Conservation (phyloP, 2,329 filamentous ascomycete species). For the Dothistroma pini region DNA sequence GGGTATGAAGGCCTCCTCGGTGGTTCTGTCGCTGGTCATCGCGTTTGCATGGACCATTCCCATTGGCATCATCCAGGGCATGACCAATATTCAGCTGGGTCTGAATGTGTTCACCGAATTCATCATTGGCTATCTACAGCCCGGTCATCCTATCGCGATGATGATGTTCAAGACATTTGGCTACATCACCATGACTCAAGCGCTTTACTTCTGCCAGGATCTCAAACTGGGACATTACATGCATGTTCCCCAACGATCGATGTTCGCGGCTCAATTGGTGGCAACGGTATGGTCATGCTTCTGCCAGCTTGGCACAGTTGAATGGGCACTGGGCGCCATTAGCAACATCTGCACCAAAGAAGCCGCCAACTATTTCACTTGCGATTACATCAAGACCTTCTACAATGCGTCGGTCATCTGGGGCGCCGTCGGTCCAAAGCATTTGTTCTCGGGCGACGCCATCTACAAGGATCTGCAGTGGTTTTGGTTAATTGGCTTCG, state of each 20-base stretch:
- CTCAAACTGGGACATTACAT: slow-evolving; percentile 44
- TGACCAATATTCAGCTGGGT: slow-evolving; percentile 59
- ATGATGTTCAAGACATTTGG: slow-evolving; percentile 42
- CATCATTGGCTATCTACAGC: slow-evolving; percentile 23
- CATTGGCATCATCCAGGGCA: slow-evolving; percentile 88
- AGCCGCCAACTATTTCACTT: slow-evolving; percentile 22
- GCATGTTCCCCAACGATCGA: slow-evolving; percentile 42
- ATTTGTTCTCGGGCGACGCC: slow-evolving; percentile 57
- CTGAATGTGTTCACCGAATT: slow-evolving; percentile 28
- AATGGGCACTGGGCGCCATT: slow-evolving; percentile 42
- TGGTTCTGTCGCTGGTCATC: slow-evolving; percentile 72
- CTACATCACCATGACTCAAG: slow-evolving; percentile 39
- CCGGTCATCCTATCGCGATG: slow-evolving; percentile 37
- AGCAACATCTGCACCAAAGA: slow-evolving; percentile 25
- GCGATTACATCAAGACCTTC: slow-evolving; percentile 21
- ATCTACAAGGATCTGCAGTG: slow-evolving; percentile 74
- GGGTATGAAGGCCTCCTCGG: slow-evolving; percentile 79
- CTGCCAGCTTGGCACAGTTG: slow-evolving; percentile 41
- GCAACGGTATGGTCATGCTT: slow-evolving; percentile 40
- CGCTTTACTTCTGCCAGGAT: slow-evolving; percentile 41
- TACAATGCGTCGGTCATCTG: slow-evolving; percentile 26
- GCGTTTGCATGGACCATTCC: slow-evolving; percentile 80
- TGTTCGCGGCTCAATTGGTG: slow-evolving; percentile 44
- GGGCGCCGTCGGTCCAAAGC: slow-evolving; percentile 26
- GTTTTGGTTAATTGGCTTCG: slow-evolving; percentile 73